Conservation (phyloP, 345 rosid genomes). For the Gossypium raimondii region DNA sequence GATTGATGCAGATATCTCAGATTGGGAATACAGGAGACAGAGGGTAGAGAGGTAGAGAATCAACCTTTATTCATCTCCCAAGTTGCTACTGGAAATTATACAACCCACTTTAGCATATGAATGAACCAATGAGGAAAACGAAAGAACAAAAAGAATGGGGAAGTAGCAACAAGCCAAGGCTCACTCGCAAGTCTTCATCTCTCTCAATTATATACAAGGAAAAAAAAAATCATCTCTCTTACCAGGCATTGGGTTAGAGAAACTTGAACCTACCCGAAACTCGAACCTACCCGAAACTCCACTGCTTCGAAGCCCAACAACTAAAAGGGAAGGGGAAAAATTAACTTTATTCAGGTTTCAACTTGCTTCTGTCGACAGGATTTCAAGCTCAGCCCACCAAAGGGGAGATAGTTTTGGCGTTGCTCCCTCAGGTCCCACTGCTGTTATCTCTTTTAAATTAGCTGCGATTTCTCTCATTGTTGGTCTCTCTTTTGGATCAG, state of each 20-base stretch:
- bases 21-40: not conserved
- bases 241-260: not conserved
- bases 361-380: constrained; percentile 51
- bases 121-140: not conserved
- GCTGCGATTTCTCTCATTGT: constrained; percentile 53
- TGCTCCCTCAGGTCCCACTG: constrained; percentile 67
- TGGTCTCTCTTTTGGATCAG: constrained; percentile 53
- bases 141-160: not conserved
- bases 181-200: not conserved
- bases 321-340: not conserved
- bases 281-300: constrained; percentile 8
- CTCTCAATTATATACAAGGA: constrained; percentile 21
- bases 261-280: constrained; percentile 6
- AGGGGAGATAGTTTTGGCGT: constrained; percentile 72
- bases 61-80: constrained; percentile 19
- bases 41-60: not conserved
- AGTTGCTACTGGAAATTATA: constrained; percentile 5
- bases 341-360: not conserved
- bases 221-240: not conserved
- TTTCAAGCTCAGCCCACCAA: constrained; percentile 99
- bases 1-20: too few species aligned
- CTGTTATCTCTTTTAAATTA: constrained; percentile 63
- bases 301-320: constrained; percentile 7
- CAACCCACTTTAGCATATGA: constrained; percentile 1
- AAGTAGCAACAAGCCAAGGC: not conserved